phyloP scores from a whole-genome alignment of 257 asterid species.

The Scutellaria baicalensis region DNA sequence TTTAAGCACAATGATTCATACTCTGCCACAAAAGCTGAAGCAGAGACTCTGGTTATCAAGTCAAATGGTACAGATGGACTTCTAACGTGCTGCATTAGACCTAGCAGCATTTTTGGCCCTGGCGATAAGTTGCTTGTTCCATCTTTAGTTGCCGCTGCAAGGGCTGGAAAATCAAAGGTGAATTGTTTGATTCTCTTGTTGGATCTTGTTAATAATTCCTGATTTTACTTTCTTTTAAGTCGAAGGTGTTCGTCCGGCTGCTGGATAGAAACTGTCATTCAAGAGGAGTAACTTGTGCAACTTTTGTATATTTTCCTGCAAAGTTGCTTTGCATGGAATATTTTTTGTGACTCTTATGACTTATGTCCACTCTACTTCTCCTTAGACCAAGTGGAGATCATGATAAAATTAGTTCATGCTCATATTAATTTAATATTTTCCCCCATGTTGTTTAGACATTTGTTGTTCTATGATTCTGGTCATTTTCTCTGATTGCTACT shows the following conservation, averaged over 20 bases:
- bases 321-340: not conserved
- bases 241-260: not conserved
- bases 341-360: not conserved
- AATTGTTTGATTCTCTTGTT: not conserved
- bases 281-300: not conserved
- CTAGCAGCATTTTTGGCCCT: slow-evolving; percentile 79
- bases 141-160: slow-evolving; percentile 64
- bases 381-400: not conserved
- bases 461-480: not conserved
- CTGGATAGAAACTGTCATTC: not conserved
- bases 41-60: slow-evolving; percentile 55
- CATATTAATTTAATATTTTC: not conserved
- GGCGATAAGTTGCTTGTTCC: slow-evolving; percentile 80
- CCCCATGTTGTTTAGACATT: not conserved
- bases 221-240: not conserved
- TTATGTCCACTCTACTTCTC: not conserved
- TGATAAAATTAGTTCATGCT: not conserved
- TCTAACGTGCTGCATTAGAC: slow-evolving; percentile 66
- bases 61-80: slow-evolving; percentile 53
- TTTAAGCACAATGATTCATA: slow-evolving; percentile 68
- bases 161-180: slow-evolving; percentile 78
- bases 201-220: not conserved
- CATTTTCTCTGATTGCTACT: slow-evolving; percentile 5
- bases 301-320: not conserved
- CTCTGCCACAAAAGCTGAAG: slow-evolving; percentile 83